Base-by-base conservation (phyloP, 2,329 filamentous ascomycete species). In the Thelonectria rubi region DNA sequence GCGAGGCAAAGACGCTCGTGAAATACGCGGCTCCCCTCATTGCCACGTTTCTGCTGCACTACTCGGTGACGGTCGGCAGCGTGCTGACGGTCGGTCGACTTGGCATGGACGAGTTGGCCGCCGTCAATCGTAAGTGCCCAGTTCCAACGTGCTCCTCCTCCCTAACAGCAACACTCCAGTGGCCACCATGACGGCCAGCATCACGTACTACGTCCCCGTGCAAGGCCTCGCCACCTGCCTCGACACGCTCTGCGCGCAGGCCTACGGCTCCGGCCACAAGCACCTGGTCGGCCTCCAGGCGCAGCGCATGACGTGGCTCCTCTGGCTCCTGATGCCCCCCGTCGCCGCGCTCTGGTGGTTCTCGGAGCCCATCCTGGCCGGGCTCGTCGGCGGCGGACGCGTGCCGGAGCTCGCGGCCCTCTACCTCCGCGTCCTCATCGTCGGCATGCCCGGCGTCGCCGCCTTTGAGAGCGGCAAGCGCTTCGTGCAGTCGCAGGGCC, bases 181-280 rank as follows among this genome's bases (percentile, higher is more conserved):
- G 64, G 76, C 77, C 5, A 88, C 87, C 61, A 93, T 94, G 91
- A 91, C 89, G 1, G 89, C 89, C 5, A 91, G 87, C 62, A 93
- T 94, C 66, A 91, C 87, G 5, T 91, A 89, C 57, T 91, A 90
- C 72, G 89, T 89, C 1, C 86, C 91, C 1, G 89, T 91, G 64
- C 90, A 93, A 72, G 91, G 93, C 11, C 81, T 97, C 9, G 89
- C 93, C 0, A 97, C 94, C 1, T 91, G 89, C 60, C 82, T 97
- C 17, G 94, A 97, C 76, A 97, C 94, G 0, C 86, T 97, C 1
- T 97, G 94, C 74, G 87, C 93, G 0, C 94, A 97, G 75, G 94
- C 94, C 0, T 97, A 94, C 73, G 94, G 94, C 1, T 94, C 91
- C 0, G 94, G 94, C 0, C 90, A 89, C 72, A 94, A 90, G 68